phyloP scores from a whole-genome alignment of 768 basidiomycete species.

The Dacryopinax primogenitus region DNA sequence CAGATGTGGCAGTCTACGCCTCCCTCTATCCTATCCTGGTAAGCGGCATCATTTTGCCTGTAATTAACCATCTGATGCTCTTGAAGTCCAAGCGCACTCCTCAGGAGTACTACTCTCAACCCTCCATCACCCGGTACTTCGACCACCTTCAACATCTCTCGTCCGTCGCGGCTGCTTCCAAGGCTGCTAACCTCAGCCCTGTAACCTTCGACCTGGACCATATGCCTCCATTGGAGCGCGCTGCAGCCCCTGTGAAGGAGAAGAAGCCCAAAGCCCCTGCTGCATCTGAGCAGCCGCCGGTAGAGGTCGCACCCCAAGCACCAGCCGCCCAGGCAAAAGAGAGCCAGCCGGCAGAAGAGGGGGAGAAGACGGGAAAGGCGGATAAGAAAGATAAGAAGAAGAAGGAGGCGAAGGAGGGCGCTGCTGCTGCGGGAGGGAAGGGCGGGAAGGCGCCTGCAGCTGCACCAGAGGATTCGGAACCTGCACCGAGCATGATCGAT shows the following conservation, averaged over 20 bases:
- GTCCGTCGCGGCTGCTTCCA: constrained; percentile 44
- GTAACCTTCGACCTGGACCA: constrained; percentile 61
- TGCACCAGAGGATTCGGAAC: constrained; percentile 52
- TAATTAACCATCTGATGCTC: background rate
- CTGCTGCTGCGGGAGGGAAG: constrained; percentile 22
- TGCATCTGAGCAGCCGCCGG: constrained; percentile 16
- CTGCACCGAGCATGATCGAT: constrained; percentile 93
- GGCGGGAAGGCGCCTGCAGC: constrained; percentile 24
- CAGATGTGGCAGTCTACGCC: constrained; percentile 84
- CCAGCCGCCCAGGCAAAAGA: constrained; percentile 20
- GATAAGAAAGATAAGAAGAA: constrained; percentile 35
- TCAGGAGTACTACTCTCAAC: constrained; percentile 61
- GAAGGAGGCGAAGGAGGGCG: constrained; percentile 24
- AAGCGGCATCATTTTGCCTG: constrained; percentile 23
- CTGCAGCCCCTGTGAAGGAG: constrained; percentile 52
- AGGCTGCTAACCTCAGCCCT: constrained; percentile 39
- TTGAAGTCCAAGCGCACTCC: constrained; percentile 54
- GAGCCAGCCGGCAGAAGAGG: constrained; percentile 40
- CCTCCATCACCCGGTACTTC: constrained; percentile 84
- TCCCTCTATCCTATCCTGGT: constrained; percentile 76
- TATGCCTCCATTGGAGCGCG: constrained; percentile 63
- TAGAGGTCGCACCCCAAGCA: constrained; percentile 16
- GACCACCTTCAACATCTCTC: constrained; percentile 76
- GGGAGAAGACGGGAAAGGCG: constrained; percentile 21
- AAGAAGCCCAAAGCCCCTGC: constrained; percentile 34